phyloP scores from a whole-genome alignment of 768 basidiomycete species.

The Russula sp. region DNA sequence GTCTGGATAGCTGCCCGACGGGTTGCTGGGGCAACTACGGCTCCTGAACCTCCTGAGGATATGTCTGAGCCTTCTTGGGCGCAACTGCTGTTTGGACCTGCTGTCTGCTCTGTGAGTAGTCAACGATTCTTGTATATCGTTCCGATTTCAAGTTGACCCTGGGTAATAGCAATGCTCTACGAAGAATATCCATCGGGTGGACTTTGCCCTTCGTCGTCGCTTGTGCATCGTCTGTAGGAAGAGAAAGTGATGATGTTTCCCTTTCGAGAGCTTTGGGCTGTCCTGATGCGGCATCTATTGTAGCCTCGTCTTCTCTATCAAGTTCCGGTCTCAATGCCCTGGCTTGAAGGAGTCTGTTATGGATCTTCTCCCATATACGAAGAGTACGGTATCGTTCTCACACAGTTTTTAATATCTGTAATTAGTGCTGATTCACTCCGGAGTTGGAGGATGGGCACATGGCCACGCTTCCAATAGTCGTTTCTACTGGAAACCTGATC shows the following conservation, averaged over 20 bases:
- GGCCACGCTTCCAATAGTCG: slow-evolving; percentile 10
- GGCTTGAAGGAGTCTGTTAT: slow-evolving; percentile 19
- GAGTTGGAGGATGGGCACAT: slow-evolving; percentile 22
- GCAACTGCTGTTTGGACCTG: slow-evolving; percentile 18
- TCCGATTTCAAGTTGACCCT: background rate
- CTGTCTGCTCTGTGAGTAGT: slow-evolving; percentile 17
- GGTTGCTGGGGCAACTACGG: background rate
- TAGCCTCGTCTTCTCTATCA: slow-evolving; percentile 15
- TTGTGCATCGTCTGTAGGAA: slow-evolving; percentile 17
- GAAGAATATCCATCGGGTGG: slow-evolving; percentile 17
- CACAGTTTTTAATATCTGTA: too few species aligned
- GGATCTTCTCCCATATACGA: slow-evolving; percentile 20
- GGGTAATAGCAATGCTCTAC: slow-evolving; percentile 6
- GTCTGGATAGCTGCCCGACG: slow-evolving; percentile 17
- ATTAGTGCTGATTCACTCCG: background rate
- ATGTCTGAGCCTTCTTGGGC: slow-evolving; percentile 24
- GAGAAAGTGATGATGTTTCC: slow-evolving; percentile 4
- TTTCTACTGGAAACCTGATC: slow-evolving; percentile 21
- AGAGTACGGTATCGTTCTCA: slow-evolving; percentile 1
- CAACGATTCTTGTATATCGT: background rate
- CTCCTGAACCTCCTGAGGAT: slow-evolving; percentile 21
- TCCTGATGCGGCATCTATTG: background rate
- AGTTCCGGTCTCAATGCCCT: slow-evolving; percentile 13
- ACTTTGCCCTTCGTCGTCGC: slow-evolving; percentile 22
- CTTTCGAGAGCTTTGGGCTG: background rate